These are phyloP conservation scores for Coemansia sp. DNA, from an alignment of 192 early-diverging fungal genomes.

Conservation along the genomic window DNA sequence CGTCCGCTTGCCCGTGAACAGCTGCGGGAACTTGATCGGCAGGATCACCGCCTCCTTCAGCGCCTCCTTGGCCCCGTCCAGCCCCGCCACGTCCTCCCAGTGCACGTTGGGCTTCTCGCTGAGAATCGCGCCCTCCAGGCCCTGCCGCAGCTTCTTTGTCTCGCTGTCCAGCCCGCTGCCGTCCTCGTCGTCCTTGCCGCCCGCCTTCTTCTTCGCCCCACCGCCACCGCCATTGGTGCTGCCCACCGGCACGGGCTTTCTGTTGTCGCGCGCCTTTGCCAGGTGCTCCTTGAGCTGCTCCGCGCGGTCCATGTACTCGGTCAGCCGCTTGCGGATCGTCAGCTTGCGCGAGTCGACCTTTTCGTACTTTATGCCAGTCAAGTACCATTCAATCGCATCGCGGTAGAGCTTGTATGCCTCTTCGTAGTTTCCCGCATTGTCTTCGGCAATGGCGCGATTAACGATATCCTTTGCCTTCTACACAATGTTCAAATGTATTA, in stretches of 20 bases:
- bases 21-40: constrained; percentile 95
- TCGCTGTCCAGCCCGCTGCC: constrained; percentile 74
- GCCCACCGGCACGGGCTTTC: constrained; percentile 64
- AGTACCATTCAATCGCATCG: constrained; percentile 91
- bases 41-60: constrained; percentile 99
- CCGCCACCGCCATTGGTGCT: constrained; percentile 32
- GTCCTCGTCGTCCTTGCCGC: constrained; percentile 38
- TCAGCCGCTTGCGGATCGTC: constrained; percentile 84
- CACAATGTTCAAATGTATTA: no score
- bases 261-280: constrained; percentile 68
- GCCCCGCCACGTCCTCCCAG: constrained; percentile 97
- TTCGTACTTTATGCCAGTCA: constrained; percentile 96
- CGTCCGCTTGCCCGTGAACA: constrained; percentile 93
- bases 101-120: constrained; percentile 96
- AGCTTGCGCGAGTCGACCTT: constrained; percentile 90
- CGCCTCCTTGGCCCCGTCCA: constrained; percentile 94
- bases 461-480: constrained; percentile 94
- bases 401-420: constrained; percentile 90
- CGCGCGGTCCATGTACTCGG: constrained; percentile 91
- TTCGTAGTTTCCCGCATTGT: constrained; percentile 85
- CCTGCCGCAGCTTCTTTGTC: constrained; percentile 74
- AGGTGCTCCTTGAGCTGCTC: constrained; percentile 93
- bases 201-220: constrained; percentile 55
- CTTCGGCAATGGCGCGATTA: constrained; percentile 92
- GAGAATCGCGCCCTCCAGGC: constrained; percentile 80